Conservation (phyloP, 768 basidiomycete species). For the Leucogyrophana mollusca region DNA sequence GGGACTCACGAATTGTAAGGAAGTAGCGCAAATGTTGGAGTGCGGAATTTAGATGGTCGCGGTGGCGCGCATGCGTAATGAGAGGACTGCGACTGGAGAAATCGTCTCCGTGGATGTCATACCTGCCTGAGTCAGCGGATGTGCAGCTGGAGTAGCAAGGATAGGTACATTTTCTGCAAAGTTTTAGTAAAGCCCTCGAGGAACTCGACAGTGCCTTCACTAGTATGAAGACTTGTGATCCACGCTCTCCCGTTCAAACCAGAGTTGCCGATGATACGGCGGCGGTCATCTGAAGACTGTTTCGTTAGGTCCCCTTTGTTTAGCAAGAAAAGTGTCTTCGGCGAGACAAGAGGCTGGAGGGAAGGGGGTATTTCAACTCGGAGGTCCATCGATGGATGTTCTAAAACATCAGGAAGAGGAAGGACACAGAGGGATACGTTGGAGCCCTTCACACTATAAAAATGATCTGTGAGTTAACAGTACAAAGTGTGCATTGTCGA, state of each 20-base stretch:
- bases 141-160: neutral
- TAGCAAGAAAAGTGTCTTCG: constrained; percentile 65
- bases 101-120: constrained; percentile 18
- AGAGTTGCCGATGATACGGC: neutral
- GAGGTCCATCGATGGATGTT: constrained; percentile 1
- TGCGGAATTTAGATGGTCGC: constrained; percentile 70
- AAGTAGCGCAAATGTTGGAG: constrained; percentile 35
- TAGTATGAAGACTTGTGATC: constrained; percentile 61
- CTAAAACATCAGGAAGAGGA: constrained; percentile 53
- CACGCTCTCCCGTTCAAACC: constrained; percentile 37
- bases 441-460: constrained; percentile 56
- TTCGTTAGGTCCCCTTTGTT: constrained; percentile 73
- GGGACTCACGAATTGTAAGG: constrained; percentile 25
- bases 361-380: constrained; percentile 41
- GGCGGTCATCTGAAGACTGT: constrained; percentile 7
- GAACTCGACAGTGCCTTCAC: constrained; percentile 57
- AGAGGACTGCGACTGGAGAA: constrained; percentile 42
- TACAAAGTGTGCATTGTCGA: neutral
- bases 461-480: neutral
- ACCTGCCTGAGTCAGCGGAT: neutral
- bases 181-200: constrained; percentile 53
- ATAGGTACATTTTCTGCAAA: constrained; percentile 47
- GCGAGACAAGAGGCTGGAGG: constrained; percentile 47
- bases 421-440: constrained; percentile 82
- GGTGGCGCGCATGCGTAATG: constrained; percentile 79